A percentile compares a stretch with the other conserved stretches of the same genome.
phyloP scores from a whole-genome alignment of 257 asterid species.

The Solanum peruvianum region DNA sequence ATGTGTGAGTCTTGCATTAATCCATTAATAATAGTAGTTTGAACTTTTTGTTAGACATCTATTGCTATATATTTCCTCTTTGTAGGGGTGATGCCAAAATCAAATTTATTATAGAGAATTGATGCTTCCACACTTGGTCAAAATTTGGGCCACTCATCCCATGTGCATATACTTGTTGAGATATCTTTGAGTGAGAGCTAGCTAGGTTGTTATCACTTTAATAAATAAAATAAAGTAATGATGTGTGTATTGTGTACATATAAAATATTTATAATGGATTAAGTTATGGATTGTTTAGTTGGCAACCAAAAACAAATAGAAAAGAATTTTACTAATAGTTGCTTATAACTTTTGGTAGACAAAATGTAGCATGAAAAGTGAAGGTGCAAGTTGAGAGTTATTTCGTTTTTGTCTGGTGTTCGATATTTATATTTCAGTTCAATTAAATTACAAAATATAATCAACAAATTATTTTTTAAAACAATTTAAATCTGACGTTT shows the following conservation, averaged over 20 bases:
- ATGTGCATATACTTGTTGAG: conserved; percentile 26
- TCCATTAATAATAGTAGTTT: not conserved
- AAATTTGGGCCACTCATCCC: conserved; percentile 11
- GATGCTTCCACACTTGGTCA: not conserved
- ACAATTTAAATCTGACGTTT: fast-evolving
- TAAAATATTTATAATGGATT: not conserved
- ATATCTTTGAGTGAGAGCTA: conserved; percentile 5
- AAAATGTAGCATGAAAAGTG: not conserved
- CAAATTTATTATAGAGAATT: not conserved
- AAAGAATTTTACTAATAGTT: not conserved
- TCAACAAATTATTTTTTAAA: fast-evolving
- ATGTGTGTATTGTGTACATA: not conserved
- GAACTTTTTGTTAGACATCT: not conserved
- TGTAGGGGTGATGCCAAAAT: not conserved
- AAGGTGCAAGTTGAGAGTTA: not conserved
- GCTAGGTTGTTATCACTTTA: conserved; percentile 12
- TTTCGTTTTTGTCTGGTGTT: not conserved
- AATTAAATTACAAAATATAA: fast-evolving
- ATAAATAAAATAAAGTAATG: conserved; percentile 3
- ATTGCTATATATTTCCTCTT: not conserved
- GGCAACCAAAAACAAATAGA: not conserved
- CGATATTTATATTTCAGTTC: not conserved
- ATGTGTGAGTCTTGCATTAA: not conserved
- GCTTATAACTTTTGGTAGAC: not conserved
- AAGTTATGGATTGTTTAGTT: not conserved